Evolutionary conservation across 108 stramenopile genomes (phyloP), one percentile per base, ranked within the genome.

Genomic region (Schizochytrium sp.): DNA sequence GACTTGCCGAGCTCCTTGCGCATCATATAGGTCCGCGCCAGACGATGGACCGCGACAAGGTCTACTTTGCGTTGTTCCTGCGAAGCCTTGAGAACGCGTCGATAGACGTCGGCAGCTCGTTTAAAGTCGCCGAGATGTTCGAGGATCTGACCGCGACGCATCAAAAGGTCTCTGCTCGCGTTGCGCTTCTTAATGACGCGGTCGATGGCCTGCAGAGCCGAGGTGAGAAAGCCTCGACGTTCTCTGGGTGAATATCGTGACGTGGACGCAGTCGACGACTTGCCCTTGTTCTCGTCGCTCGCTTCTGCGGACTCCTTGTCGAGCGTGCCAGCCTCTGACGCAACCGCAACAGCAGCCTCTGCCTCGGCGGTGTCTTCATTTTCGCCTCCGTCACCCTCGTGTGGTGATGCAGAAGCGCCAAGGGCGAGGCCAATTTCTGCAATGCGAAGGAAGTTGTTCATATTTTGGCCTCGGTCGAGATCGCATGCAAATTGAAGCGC

Each of bases 91-190:
- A 83, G 51, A 12, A 51, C 10, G 23, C 72, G 44, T 18, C 51
- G 44, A 44, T 83, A 83, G 21, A n/a, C 51, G 51, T 83, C 72
- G 1, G 72, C 72, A 10, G 72, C 72, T 12, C 72, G 72, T 4
- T 83, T 83, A 44, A 83, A 83, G 28, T 83, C 72, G 18, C 72
- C 72, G n/a, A 83, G 72, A 53, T 83, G 44, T n/a, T 83, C 72
- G 51, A 83, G 51, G n/a, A 83, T 23, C 51, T 83, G 23, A 5
- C 72, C 72, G 1, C 72, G 44, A 3, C 10, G 44, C 21, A 83
- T 53, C n/a, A 53, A n/a, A 23, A 83, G 16, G 12, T 23, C 21
- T n/a, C 19, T 10, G n/a, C 72, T 53, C n/a, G 72, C 16, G 5
- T 83, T 23, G 29, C 29, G 29, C 5, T 28, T 21, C 72, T 53